Evolutionary conservation across 106 monocot genomes (phyloP), one percentile per base, ranked within the genome.

Genomic region (Triglochin maritima): DNA sequence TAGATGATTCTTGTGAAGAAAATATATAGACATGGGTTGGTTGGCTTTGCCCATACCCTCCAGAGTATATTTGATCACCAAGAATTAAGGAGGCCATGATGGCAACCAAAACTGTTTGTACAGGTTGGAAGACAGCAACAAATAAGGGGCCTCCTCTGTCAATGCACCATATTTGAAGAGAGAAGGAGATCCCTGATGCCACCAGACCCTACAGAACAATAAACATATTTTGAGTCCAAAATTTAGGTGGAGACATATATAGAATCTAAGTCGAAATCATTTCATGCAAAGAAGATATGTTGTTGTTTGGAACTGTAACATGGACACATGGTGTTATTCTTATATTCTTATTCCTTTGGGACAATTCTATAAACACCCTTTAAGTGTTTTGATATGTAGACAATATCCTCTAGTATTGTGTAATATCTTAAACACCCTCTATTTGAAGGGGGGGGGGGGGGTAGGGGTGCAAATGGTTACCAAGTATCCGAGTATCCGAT

Each of bases 81-180:
- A 89, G 82, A 12, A 94, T 80, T 9, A 84, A 45, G 46, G 76
- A 71, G 14, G 89, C 81, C 86, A 94, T 82, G 68, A 94, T 61
- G 72, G 93, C 86, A 14, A 94, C 89, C 44, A 69, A 29, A 9
- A 94, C 86, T 16, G 93, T 94, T 74, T 94, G 93, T 12, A 84
- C 78, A 29, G 89, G 89, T 57, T 89, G 86, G 80, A 86, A 94
- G 42, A 86, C 84, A 2, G 86, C 86, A 47, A 76, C 78, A 72
- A 84, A 89, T 6, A 93, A 72, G 7, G 93, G 93, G 1, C 93
- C 93, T 63, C 84, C 93, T 69, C 80, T 89, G 41, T 89, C 93
- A 50, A 89, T 94, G 72, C 93, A 89, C 93, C 93, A 94, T 41
- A 82, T 89, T 68, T 94, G 93, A 60, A 94, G 84, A 49, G 86